Conservation (phyloP, 371 early-diverging fungal genomes). For the Conidiobolus incongruus region DNA sequence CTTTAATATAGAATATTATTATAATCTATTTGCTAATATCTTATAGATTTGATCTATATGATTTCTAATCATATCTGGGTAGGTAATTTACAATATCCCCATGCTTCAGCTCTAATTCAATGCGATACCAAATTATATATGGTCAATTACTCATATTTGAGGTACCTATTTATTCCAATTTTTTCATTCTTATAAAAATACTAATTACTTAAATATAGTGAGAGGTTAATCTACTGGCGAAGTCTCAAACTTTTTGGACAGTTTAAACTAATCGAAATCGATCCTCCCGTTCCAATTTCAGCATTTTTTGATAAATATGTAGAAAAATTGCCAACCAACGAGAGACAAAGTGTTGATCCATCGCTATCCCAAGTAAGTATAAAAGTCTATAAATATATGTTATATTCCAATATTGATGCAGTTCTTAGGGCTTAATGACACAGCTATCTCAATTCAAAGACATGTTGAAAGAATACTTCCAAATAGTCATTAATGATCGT, state of each 20-base stretch:
- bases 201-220: no score
- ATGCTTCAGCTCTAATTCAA: no score
- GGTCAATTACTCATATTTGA: slow-evolving; percentile 43
- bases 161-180: slow-evolving; percentile 25
- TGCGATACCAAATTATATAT: slow-evolving; percentile 57
- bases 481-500: slow-evolving; percentile 30
- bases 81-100: slow-evolving; percentile 58
- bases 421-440: background rate
- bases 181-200: no score
- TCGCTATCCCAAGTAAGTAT: background rate
- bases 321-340: no score
- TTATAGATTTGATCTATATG: slow-evolving; percentile 34
- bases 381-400: background rate
- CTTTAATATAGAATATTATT: no score
- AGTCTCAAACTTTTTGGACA: no score
- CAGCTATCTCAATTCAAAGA: no score
- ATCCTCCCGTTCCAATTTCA: slow-evolving; percentile 29
- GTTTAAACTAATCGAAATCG: slow-evolving; percentile 34
- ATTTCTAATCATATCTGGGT: slow-evolving; percentile 65
- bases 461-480: slow-evolving; percentile 76
- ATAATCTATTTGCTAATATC: no score
- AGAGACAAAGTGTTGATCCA: no score
- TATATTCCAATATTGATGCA: background rate
- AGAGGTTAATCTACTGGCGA: no score
- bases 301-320: slow-evolving; percentile 35